phyloP scores from a whole-genome alignment of 2,329 filamentous ascomycete species.

The Fusarium illudens region DNA sequence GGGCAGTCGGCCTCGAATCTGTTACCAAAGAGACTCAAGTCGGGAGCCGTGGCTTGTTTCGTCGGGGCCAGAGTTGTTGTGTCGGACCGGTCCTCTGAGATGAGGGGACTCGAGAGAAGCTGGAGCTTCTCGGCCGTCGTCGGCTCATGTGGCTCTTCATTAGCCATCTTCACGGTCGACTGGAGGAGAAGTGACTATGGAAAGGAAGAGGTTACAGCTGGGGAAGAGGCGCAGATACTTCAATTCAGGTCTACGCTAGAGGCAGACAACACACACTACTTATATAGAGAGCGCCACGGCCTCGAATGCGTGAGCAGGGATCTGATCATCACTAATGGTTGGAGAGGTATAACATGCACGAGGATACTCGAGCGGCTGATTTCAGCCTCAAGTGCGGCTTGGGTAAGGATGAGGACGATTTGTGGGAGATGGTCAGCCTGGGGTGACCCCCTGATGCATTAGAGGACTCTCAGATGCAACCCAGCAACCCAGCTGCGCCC shows the following conservation, averaged over 20 bases:
- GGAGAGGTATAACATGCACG: neutral
- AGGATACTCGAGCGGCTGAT: neutral
- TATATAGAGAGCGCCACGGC: constrained; percentile 9
- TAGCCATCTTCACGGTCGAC: constrained; percentile 27
- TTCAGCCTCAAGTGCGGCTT: neutral
- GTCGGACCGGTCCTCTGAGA: constrained; percentile 17
- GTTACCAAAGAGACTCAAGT: constrained; percentile 39
- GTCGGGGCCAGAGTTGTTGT: constrained; percentile 12
- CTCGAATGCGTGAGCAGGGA: neutral
- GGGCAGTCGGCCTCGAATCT: constrained; percentile 36
- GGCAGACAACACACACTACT: constrained; percentile 1
- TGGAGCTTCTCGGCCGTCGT: constrained; percentile 40
- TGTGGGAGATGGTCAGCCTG: neutral
- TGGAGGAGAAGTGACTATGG: neutral
- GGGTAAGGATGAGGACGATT: neutral
- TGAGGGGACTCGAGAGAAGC: constrained; percentile 46
- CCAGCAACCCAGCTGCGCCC: neutral
- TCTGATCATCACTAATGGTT: neutral
- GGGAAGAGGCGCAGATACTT: neutral
- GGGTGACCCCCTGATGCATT: neutral
- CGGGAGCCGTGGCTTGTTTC: constrained; percentile 10
- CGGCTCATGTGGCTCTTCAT: constrained; percentile 3
- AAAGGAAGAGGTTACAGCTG: neutral
- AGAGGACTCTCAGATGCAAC: constrained; percentile 1
- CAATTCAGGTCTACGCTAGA: neutral